A percentile compares a stretch with the other conserved stretches of the same genome.
These are phyloP conservation scores for Ceratobasidium sp. DNA, from an alignment of 1,284 basidiomycete species.

Conservation along the genomic window DNA sequence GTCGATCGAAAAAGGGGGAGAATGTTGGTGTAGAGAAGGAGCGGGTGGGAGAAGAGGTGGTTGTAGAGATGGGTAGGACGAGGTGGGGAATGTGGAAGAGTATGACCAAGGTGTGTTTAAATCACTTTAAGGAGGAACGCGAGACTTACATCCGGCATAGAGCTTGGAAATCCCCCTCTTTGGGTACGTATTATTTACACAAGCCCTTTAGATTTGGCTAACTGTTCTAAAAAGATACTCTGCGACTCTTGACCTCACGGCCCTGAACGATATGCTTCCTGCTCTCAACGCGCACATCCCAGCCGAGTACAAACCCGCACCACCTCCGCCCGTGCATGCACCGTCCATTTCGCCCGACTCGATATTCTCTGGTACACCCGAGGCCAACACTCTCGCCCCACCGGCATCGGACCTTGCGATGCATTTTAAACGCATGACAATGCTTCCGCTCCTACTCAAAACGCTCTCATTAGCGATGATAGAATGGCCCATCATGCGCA, in stretches of 20 bases:
- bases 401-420: constrained; percentile 56
- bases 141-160: constrained; percentile 57
- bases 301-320: constrained; percentile 66
- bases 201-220: constrained; percentile 6
- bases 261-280: constrained; percentile 77
- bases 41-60: constrained; percentile 60
- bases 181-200: constrained; percentile 62
- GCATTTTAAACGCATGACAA: constrained; percentile 77
- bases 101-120: constrained; percentile 74
- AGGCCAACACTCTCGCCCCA: constrained; percentile 56
- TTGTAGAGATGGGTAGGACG: constrained; percentile 82
- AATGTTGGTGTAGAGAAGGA: constrained; percentile 2
- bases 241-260: constrained; percentile 86
- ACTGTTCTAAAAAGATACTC: constrained; percentile 67
- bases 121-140: background rate
- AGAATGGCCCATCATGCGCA: constrained; percentile 86
- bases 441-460: constrained; percentile 90
- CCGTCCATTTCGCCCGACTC: constrained; percentile 66
- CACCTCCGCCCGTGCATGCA: constrained; percentile 58
- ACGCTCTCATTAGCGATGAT: constrained; percentile 83
- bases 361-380: constrained; percentile 60
- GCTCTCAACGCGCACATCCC: constrained; percentile 80
- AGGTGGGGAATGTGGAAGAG: constrained; percentile 89
- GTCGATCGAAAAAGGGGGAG: constrained; percentile 46
- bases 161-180: constrained; percentile 86